Base-by-base conservation (phyloP, 345 rosid species). In the Dipteronia sinensis region DNA sequence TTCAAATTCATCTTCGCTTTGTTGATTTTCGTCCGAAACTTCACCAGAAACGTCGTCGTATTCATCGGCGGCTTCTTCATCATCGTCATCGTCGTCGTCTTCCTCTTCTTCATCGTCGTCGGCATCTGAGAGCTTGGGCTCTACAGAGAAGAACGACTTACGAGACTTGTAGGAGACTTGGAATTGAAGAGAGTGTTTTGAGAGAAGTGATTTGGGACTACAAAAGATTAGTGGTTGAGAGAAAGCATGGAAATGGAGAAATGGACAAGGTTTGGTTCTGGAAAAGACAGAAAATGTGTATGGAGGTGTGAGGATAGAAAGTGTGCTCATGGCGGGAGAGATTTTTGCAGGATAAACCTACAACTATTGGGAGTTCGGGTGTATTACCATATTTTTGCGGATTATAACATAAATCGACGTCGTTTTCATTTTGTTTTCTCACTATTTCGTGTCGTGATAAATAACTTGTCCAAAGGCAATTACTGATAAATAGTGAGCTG, bases 321-420 rank as follows among this genome's bases (percentile, higher is more conserved):
- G 89, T 22, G 85, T 19, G 85, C 77, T 85, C 95, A 93, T 93
- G 91, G 90, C 89, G 79, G 84, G 89, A 85, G 87, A 73, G 77
- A 2, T 71, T 44, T 70, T 72, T 22, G 73, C 77, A 69, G 73
- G 73, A 29, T 75, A 68, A 78, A 59, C 27, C 64, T 9, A 42
- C 46, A 4, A 56, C 62, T 5, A 2, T 56, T 68, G 77, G 74
- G 47, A 0, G 40, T 13, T 38, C 77, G 44, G 44, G 13, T 9
- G 46, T 17, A 44, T 5, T 47, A 47, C 25, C 27, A 74, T 46
- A 31, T 72, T 34, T 34, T 34, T 58, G 16, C 9, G 65, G 19
- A 17, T 68, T 31, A 4, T 38, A 3, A 8, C 25, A 0, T 9
- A 10, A 31, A 4, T 6, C 65, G 75, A 55, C 65, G 75, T 72